A percentile compares a stretch with the other conserved stretches of the same genome.
phyloP scores from a whole-genome alignment of 208 protist species.

The Herpetomonas tarakana region DNA sequence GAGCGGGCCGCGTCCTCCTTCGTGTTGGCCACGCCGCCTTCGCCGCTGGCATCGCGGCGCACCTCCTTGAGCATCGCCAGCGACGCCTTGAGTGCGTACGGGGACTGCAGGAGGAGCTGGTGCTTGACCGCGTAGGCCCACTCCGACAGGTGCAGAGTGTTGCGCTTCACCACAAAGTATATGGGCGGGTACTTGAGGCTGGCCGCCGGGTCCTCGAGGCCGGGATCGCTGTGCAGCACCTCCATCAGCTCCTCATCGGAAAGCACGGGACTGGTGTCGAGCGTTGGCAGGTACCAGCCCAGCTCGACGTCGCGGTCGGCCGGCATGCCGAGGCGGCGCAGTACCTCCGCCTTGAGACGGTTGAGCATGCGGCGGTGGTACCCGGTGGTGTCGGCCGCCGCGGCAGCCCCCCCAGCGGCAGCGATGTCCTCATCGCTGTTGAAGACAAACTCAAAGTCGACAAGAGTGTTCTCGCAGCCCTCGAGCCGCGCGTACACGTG shows the following conservation, averaged over 20 bases:
- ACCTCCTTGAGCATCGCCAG: constrained; percentile 75
- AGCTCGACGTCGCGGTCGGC: constrained; percentile 60
- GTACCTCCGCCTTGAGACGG: constrained; percentile 37
- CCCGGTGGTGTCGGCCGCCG: background rate
- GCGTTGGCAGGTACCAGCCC: constrained; percentile 85
- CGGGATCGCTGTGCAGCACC: constrained; percentile 79
- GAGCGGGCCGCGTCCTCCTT: constrained; percentile 40
- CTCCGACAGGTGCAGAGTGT: constrained; percentile 76
- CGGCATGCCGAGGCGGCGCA: constrained; percentile 54
- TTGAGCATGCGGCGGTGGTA: constrained; percentile 25
- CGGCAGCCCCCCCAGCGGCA: background rate
- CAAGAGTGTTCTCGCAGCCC: constrained; percentile 83
- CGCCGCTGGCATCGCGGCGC: constrained; percentile 68
- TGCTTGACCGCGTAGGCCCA: constrained; percentile 91
- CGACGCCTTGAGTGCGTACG: constrained; percentile 76
- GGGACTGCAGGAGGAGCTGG: constrained; percentile 84
- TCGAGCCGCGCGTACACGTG: constrained; percentile 84
- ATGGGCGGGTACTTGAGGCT: constrained; percentile 78
- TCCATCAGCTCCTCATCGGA: constrained; percentile 74
- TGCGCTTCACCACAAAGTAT: constrained; percentile 85
- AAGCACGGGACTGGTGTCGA: constrained; percentile 76
- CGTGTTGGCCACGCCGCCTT: background rate
- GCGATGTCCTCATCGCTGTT: constrained; percentile 17
- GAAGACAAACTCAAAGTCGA: constrained; percentile 85
- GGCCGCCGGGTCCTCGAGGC: constrained; percentile 66